These are phyloP conservation scores for Boletus rubroflammeus DNA, from an alignment of 768 basidiomycete genomes.

Conservation along the genomic window DNA sequence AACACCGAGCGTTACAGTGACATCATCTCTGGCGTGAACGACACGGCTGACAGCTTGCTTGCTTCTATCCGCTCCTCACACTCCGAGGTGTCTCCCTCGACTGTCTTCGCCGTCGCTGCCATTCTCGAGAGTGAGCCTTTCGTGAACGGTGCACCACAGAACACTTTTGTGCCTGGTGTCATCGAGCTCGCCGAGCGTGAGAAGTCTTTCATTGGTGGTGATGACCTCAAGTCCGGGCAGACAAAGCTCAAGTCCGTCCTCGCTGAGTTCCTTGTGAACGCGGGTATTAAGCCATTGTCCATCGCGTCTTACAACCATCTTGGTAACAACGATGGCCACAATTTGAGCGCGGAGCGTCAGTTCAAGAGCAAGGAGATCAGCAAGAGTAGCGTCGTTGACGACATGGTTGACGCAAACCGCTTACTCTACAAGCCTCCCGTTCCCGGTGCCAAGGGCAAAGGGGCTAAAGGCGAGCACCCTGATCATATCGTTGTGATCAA, in stretches of 20 bases:
- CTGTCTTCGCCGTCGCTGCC: slow-evolving; percentile 90
- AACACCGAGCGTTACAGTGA: slow-evolving; percentile 99
- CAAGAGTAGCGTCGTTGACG: slow-evolving; percentile 96
- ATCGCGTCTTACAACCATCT: slow-evolving; percentile 99
- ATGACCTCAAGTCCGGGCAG: slow-evolving; percentile 97
- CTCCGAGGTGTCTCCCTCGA: slow-evolving; percentile 93
- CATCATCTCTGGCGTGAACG: slow-evolving; percentile 91
- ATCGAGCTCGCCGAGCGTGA: slow-evolving; percentile 88
- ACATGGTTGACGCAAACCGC: slow-evolving; percentile 92
- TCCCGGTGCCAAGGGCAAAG: slow-evolving; percentile 50
- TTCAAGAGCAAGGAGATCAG: slow-evolving; percentile 99
- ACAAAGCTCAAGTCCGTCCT: slow-evolving; percentile 96
- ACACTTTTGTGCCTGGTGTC: slow-evolving; percentile 96
- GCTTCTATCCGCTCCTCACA: slow-evolving; percentile 79
- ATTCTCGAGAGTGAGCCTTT: slow-evolving; percentile 95
- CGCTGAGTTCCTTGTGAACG: slow-evolving; percentile 98
- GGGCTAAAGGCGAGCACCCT: slow-evolving; percentile 90
- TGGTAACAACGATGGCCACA: slow-evolving; percentile 96
- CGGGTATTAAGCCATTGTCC: slow-evolving; percentile 95
- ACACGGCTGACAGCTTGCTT: slow-evolving; percentile 87
- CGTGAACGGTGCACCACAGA: slow-evolving; percentile 97
- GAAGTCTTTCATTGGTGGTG: slow-evolving; percentile 93
- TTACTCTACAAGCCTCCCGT: slow-evolving; percentile 85
- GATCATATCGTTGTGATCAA: slow-evolving; percentile 98
- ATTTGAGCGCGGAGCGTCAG: slow-evolving; percentile 85